A percentile compares a stretch with the other conserved stretches of the same genome.
phyloP scores from a whole-genome alignment of 2,329 filamentous ascomycete species.

The Calonectria montana region DNA sequence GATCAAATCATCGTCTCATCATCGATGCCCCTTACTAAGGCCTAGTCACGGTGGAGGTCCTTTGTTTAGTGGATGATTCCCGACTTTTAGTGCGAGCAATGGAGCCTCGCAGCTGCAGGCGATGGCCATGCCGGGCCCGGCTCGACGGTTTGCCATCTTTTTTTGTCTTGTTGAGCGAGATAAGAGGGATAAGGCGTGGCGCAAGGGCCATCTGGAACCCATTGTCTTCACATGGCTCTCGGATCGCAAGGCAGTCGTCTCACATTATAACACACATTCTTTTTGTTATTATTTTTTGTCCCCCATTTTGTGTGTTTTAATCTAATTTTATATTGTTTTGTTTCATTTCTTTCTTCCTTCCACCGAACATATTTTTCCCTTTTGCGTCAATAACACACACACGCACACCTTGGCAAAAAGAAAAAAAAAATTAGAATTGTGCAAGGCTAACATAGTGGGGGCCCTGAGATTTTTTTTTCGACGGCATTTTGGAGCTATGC shows the following conservation, averaged over 20 bases:
- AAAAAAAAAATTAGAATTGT: not conserved
- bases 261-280: not conserved
- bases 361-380: not conserved
- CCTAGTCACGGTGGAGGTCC: constrained; percentile 18
- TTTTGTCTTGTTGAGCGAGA: not conserved
- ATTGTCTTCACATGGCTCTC: not conserved
- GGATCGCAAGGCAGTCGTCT: not conserved
- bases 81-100: constrained; percentile 11
- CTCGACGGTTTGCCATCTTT: constrained; percentile 3
- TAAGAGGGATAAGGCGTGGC: not conserved
- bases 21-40: constrained; percentile 25
- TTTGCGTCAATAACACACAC: not conserved
- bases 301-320: not conserved
- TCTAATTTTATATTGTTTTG: not conserved
- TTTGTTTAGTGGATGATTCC: not conserved
- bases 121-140: constrained; percentile 2
- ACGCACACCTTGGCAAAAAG: not conserved
- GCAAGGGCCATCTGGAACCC: not conserved
- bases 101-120: constrained; percentile 1
- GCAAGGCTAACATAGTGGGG: not conserved
- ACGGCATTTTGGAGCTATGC: not conserved
- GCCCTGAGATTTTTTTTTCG: not conserved
- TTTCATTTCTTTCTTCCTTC: not conserved
- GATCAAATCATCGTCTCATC: constrained; percentile 26
- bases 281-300: not conserved